phyloP scores from a whole-genome alignment of 257 asterid species.

The Solanum piurae region DNA sequence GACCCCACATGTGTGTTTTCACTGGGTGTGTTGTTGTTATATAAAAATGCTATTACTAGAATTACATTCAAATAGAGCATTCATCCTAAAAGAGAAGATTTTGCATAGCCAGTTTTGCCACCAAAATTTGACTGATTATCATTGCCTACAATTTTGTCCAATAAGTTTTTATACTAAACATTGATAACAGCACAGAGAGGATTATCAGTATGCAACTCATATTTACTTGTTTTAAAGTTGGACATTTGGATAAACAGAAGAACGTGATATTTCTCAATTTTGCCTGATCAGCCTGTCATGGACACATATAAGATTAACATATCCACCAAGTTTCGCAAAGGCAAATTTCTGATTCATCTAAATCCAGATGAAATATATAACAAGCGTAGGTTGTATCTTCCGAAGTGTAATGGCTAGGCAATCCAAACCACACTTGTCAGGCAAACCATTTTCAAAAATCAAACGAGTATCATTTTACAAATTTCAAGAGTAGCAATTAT shows the following conservation, averaged over 20 bases:
- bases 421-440: neutral
- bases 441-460: neutral
- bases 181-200: neutral
- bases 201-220: neutral
- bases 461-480: neutral
- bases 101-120: neutral
- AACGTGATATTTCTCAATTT: slow-evolving; percentile 1
- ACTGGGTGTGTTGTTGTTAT: neutral
- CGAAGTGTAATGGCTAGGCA: neutral
- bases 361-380: neutral
- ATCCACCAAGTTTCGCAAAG: neutral
- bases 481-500: neutral
- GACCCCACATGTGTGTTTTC: neutral
- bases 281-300: neutral
- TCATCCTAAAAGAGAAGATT: neutral
- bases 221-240: neutral
- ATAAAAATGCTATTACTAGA: neutral
- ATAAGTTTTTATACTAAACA: neutral
- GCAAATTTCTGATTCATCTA: neutral
- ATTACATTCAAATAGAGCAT: neutral
- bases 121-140: neutral
- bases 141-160: neutral
- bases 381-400: neutral
- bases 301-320: neutral
- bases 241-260: neutral